These are phyloP conservation scores for Termitomyces sp. DNA, from an alignment of 768 basidiomycete genomes.

Conservation along the genomic window DNA sequence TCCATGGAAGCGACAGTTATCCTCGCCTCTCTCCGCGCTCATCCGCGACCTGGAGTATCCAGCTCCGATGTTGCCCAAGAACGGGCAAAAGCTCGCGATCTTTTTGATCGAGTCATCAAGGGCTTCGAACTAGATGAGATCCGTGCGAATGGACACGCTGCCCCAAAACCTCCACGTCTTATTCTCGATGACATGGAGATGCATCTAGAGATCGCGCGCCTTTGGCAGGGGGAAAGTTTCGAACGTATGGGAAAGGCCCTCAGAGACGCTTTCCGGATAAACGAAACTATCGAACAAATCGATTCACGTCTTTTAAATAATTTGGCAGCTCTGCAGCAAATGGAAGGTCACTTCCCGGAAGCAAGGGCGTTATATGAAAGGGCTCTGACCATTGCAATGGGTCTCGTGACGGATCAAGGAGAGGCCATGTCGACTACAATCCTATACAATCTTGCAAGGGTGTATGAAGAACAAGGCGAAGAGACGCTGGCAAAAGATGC, in stretches of 20 bases:
- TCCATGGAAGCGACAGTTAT: conserved; percentile 84
- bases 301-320: conserved; percentile 80
- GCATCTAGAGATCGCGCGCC: conserved; percentile 83
- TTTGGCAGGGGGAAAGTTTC: conserved; percentile 81
- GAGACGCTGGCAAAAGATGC: conserved; percentile 72
- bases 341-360: conserved; percentile 53
- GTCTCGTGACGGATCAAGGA: conserved; percentile 38
- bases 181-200: conserved; percentile 80
- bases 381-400: conserved; percentile 57
- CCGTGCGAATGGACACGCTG: conserved; percentile 36
- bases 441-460: conserved; percentile 87
- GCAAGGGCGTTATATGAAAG: conserved; percentile 68
- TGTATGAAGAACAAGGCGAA: conserved; percentile 84
- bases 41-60: conserved; percentile 75
- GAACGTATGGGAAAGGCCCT: conserved; percentile 72
- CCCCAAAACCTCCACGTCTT: conserved; percentile 39
- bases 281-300: conserved; percentile 40
- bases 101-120: conserved; percentile 73
- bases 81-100: conserved; percentile 66
- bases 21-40: conserved; percentile 84
- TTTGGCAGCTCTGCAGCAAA: conserved; percentile 67
- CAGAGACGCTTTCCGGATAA: conserved; percentile 66
- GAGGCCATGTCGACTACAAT: conserved; percentile 79
- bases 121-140: conserved; percentile 60
- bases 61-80: conserved; percentile 70